These are phyloP conservation scores for Tylopilus sp. DNA, from an alignment of 1,284 basidiomycete genomes.

Conservation along the genomic window DNA sequence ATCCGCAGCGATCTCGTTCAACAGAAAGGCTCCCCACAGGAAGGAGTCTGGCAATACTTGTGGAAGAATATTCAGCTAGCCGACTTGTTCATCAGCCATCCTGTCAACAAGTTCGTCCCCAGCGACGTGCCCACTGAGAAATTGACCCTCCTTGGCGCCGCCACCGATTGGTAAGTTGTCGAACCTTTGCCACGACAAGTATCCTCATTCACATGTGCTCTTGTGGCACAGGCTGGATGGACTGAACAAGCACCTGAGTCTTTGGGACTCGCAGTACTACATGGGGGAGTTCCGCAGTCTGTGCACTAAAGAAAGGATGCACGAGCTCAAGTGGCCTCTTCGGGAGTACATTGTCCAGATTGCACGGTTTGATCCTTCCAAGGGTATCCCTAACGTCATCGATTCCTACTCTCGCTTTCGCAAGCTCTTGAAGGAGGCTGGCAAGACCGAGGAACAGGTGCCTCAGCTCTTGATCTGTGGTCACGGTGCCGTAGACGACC, in stretches of 20 bases:
- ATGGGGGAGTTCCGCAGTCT: constrained; percentile 78
- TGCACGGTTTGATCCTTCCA: constrained; percentile 76
- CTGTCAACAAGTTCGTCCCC: constrained; percentile 88
- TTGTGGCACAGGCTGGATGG: constrained; percentile 67
- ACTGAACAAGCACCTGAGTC: constrained; percentile 75
- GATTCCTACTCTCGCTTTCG: constrained; percentile 81
- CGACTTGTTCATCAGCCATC: constrained; percentile 86
- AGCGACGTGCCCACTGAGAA: constrained; percentile 72
- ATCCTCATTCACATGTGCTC: not conserved
- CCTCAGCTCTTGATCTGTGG: constrained; percentile 84
- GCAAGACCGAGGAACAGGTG: constrained; percentile 50
- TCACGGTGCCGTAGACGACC: constrained; percentile 85
- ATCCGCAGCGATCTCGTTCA: constrained; percentile 78
- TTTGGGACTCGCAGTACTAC: constrained; percentile 76
- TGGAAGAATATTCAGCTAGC: constrained; percentile 85
- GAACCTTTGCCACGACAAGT: not conserved
- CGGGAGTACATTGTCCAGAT: constrained; percentile 83
- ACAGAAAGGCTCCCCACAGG: constrained; percentile 71
- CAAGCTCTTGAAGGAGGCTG: constrained; percentile 48
- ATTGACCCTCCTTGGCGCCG: constrained; percentile 68
- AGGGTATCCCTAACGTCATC: constrained; percentile 78
- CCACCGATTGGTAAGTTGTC: constrained; percentile 67
- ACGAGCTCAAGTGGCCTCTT: constrained; percentile 71
- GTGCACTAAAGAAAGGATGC: constrained; percentile 73
- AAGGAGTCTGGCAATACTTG: constrained; percentile 86